Evolutionary conservation across 2,329 filamentous ascomycete genomes (phyloP), one percentile per base, ranked within the genome.

Genomic region (Calcarisporium arbuscula): DNA sequence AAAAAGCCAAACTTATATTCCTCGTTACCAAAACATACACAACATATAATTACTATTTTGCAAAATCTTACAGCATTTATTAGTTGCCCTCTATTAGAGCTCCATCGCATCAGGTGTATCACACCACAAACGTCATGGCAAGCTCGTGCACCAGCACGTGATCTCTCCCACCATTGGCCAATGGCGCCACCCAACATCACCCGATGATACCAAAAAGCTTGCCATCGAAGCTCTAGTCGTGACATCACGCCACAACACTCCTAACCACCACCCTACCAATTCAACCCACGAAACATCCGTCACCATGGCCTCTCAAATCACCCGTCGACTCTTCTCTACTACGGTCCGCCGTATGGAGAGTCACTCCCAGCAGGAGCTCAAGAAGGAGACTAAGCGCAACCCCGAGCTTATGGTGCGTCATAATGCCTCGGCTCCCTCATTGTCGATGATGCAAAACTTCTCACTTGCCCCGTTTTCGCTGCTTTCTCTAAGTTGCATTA

Each of bases 381-480:
- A 74, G 64, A 61, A 67, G 56, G 72, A 77, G 62, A 64, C 67
- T 54, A 77, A 74, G 70, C 68, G 67, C 56, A 65, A 67, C 58
- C 63, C 63, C 53, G 63, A 67, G 58, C 47, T 57, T 46, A 49
- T 62, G 54, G 61, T 67, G 57, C 61, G 62, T 64, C 52, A 55
- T 58, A 60, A 57, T 51, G 32, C 46, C n/a, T n/a, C n/a, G 21
- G 23, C 32, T 27, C 28, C 25, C 14, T 15, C 18, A 38, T 25
- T 21, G 30, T 37, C 16, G 30, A 19, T n/a, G 29, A 35, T 15
- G 19, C 26, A 34, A 41, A 39, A 37, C 31, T 18, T 28, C 23
- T 23, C 18, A 15, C 19, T 17, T 14, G 15, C 16, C n/a, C n/a
- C n/a, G n/a, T n/a, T n/a, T n/a, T n/a, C n/a, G n/a, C n/a, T n/a